These are phyloP conservation scores for Astrothelium macrocarpum DNA, from an alignment of 495 filamentous ascomycete genomes.

Conservation along the genomic window DNA sequence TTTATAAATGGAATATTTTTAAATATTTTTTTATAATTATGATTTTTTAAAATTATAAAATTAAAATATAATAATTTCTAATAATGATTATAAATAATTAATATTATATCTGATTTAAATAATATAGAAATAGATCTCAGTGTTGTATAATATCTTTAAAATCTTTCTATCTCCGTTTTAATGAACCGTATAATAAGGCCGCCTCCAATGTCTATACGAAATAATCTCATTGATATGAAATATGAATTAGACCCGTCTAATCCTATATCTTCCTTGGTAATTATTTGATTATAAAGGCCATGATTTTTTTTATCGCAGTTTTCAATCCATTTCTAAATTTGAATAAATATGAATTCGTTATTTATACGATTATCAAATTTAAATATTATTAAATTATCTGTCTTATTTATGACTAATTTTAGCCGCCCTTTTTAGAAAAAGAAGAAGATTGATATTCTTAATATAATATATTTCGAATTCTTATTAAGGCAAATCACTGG, in stretches of 20 bases:
- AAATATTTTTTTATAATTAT: slow-evolving; percentile 1
- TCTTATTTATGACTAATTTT: neutral
- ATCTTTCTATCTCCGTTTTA: neutral
- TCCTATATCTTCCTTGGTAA: neutral
- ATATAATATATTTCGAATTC: neutral
- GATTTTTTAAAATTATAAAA: neutral
- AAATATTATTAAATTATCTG: neutral
- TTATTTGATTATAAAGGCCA: neutral
- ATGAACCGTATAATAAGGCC: neutral
- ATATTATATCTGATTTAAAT: neutral
- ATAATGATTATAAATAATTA: slow-evolving; percentile 6
- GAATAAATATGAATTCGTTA: neutral
- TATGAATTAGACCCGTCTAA: neutral
- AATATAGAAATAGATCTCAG: slow-evolving; percentile 1
- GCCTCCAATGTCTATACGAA: neutral
- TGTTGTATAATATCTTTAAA: neutral
- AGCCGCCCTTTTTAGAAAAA: neutral
- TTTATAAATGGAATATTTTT: slow-evolving; percentile 5
- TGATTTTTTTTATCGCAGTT: neutral
- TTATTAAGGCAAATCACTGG: neutral
- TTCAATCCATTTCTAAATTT: neutral
- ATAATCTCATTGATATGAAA: neutral
- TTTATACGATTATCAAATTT: neutral
- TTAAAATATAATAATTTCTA: neutral
- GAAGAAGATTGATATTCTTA: neutral